phyloP scores from a whole-genome alignment of 1,284 basidiomycete species.

The Xerocomus cyaneibrunnescens region DNA sequence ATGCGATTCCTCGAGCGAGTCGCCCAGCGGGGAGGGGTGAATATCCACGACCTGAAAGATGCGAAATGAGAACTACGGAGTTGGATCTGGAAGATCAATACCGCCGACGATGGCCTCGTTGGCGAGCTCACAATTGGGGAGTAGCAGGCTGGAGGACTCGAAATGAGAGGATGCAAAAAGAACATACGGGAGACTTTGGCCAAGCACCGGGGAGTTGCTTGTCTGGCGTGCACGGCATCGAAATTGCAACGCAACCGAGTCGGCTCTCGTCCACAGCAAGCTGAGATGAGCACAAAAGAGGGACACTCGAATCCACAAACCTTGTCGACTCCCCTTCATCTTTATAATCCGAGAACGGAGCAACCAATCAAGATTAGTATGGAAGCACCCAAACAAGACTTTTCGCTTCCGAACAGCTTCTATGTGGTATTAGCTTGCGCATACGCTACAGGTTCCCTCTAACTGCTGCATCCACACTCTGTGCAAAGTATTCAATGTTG shows the following conservation, averaged over 20 bases:
- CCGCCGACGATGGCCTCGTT: neutral
- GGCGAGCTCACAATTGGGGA: constrained; percentile 6
- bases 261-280: neutral
- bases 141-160: neutral
- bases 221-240: constrained; percentile 24
- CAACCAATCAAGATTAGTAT: constrained; percentile 25
- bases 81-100: no score
- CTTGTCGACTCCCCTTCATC: constrained; percentile 4
- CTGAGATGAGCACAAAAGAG: neutral
- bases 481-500: constrained; percentile 92
- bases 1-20: constrained; percentile 19
- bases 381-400: constrained; percentile 18
- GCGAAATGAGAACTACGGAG: neutral
- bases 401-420: constrained; percentile 26
- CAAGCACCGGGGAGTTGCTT: constrained; percentile 28
- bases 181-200: constrained; percentile 24
- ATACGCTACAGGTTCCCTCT: constrained; percentile 67
- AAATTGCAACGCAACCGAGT: constrained; percentile 22
- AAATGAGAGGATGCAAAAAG: neutral
- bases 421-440: constrained; percentile 27
- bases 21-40: constrained; percentile 3
- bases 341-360: constrained; percentile 21
- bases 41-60: constrained; percentile 16
- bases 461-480: constrained; percentile 81
- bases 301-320: constrained; percentile 13